Conservation (phyloP, 2,329 filamentous ascomycete species). For the Botrytis medusae region DNA sequence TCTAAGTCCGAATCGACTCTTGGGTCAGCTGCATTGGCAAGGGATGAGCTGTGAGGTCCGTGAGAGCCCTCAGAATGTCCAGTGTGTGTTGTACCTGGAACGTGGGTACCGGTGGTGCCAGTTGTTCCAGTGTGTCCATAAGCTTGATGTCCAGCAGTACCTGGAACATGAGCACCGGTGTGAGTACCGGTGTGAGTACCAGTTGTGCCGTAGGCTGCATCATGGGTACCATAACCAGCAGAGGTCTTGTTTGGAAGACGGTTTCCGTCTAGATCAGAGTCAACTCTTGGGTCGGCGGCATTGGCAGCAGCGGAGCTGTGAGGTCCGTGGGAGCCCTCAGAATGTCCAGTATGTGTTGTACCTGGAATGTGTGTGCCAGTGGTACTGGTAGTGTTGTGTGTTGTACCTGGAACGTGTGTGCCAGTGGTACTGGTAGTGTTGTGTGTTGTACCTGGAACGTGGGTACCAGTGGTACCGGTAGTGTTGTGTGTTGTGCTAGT, state of each 20-base stretch:
- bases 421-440: slow-evolving; percentile 1
- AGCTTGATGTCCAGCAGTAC: not conserved
- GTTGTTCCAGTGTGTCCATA: slow-evolving; percentile 8
- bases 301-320: slow-evolving; percentile 42
- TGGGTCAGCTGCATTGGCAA: slow-evolving; percentile 48
- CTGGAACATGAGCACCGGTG: not conserved
- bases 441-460: not conserved
- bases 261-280: slow-evolving; percentile 48
- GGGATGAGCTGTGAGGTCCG: slow-evolving; percentile 3
- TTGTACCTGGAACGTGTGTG: not conserved
- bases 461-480: not conserved
- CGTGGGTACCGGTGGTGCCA: slow-evolving; percentile 20
- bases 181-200: not conserved
- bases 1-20: slow-evolving; percentile 52
- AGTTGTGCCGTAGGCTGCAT: slow-evolving; percentile 29
- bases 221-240: not conserved
- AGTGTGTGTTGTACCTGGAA: slow-evolving; percentile 14
- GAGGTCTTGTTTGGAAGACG: slow-evolving; percentile 31
- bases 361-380: slow-evolving; percentile 6
- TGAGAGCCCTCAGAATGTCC: slow-evolving; percentile 7
- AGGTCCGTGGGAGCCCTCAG: slow-evolving; percentile 31
- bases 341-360: slow-evolving; percentile 25
- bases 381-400: not conserved
- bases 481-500: not conserved
- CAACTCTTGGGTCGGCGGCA: slow-evolving; percentile 43